A percentile compares a stretch with the other conserved stretches of the same genome.
Conservation (phyloP, 495 filamentous ascomycete genomes). For the Cercophora newfieldiana region DNA sequence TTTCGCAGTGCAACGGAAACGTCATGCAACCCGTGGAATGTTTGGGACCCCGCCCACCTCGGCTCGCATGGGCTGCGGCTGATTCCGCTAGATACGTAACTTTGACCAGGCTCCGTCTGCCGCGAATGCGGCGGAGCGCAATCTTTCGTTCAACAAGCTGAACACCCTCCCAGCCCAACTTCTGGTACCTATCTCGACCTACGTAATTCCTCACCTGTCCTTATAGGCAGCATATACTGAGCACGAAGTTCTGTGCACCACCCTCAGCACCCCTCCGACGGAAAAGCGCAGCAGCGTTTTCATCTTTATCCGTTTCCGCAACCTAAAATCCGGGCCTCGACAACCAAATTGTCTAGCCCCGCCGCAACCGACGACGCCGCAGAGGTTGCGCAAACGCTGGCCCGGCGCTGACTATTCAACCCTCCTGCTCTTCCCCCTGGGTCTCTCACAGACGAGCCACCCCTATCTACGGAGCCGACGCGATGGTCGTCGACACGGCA, state of each 20-base stretch:
- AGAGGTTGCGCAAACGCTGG: neutral
- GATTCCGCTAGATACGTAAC: constrained; percentile 17
- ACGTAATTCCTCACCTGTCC: neutral
- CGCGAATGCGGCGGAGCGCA: constrained; percentile 1
- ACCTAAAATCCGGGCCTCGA: neutral
- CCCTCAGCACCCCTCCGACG: neutral
- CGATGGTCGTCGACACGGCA: constrained; percentile 79
- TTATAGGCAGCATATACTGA: neutral
- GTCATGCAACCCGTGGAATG: neutral
- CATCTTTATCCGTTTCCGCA: neutral
- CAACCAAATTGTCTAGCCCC: neutral
- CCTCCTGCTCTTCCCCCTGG: neutral
- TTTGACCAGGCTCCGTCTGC: constrained; percentile 13
- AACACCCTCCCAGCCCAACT: neutral
- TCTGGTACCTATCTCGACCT: neutral
- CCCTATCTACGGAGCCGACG: constrained; percentile 19
- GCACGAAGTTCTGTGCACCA: neutral
- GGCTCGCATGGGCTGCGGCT: constrained; percentile 13
- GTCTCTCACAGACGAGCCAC: neutral
- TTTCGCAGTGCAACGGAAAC: neutral
- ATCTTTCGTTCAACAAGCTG: neutral
- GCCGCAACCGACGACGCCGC: neutral
- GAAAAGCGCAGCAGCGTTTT: neutral
- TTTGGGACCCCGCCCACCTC: constrained; percentile 1
- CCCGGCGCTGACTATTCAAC: neutral